phyloP scores from a whole-genome alignment of 1,284 basidiomycete species.

The Porogramme epimiltina region DNA sequence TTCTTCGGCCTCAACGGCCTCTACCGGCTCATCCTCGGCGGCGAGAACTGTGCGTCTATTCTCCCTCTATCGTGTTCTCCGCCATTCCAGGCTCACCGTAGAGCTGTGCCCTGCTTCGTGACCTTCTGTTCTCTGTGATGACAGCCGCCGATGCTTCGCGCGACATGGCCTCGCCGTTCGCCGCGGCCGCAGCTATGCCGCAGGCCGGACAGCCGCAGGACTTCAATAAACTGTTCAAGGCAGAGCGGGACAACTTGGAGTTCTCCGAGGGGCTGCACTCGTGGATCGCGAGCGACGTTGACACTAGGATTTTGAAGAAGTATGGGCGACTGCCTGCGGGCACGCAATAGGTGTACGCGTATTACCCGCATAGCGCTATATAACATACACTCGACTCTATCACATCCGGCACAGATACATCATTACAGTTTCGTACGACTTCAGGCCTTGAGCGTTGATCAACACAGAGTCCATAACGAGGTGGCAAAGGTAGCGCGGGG shows the following conservation, averaged over 20 bases:
- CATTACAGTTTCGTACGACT: conserved; percentile 20
- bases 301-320: conserved; percentile 73
- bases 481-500: neutral
- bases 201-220: conserved; percentile 74
- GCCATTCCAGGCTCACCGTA: conserved; percentile 7
- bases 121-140: conserved; percentile 10
- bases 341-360: conserved; percentile 5
- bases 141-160: conserved; percentile 81
- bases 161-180: conserved; percentile 78
- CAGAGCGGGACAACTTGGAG: conserved; percentile 92
- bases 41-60: conserved; percentile 77
- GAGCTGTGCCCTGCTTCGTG: conserved; percentile 11
- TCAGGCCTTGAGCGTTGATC: conserved; percentile 5
- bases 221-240: conserved; percentile 87
- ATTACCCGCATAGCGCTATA: conserved; percentile 20
- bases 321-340: conserved; percentile 58
- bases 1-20: conserved; percentile 97
- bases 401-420: conserved; percentile 8
- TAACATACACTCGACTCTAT: conserved; percentile 25
- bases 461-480: conserved; percentile 10
- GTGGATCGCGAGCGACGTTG: conserved; percentile 83
- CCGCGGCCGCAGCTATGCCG: conserved; percentile 51
- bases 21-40: conserved; percentile 91
- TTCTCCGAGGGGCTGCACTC: conserved; percentile 84
- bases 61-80: conserved; percentile 1